Conservation (phyloP, 169 alveolate species). For the Plasmodium reichenowi region DNA sequence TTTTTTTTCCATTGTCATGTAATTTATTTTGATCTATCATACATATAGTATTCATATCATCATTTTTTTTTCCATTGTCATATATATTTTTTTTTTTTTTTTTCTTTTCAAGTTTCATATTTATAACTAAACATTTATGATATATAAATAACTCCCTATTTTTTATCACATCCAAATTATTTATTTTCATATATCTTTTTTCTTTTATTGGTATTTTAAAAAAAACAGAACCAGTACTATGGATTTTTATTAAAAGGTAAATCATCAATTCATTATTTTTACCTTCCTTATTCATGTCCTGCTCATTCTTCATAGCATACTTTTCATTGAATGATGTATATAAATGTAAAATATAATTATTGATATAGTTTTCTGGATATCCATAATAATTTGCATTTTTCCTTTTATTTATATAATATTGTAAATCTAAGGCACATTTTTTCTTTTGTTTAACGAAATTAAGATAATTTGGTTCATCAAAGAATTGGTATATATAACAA, state of each 20-base stretch:
- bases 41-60: background rate
- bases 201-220: constrained; percentile 44
- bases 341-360: constrained; percentile 25
- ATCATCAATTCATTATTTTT: background rate
- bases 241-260: constrained; percentile 21
- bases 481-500: background rate
- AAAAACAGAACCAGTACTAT: constrained; percentile 46
- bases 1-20: background rate
- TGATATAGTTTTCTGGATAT: constrained; percentile 9
- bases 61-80: background rate
- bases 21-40: background rate
- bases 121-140: constrained; percentile 25
- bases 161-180: constrained; percentile 3
- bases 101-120: constrained; percentile 17
- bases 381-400: background rate
- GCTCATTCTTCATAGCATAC: constrained; percentile 8
- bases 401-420: constrained; percentile 26
- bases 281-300: background rate
- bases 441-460: constrained; percentile 1
- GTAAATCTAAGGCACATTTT: constrained; percentile 34
- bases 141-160: constrained; percentile 20
- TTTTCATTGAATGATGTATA: constrained; percentile 1
- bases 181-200: constrained; percentile 36
- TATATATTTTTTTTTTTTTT: background rate
- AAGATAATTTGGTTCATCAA: background rate